These are phyloP conservation scores for Fusarium sarcochroum DNA, from an alignment of 2,329 filamentous ascomycete genomes.

Conservation along the genomic window DNA sequence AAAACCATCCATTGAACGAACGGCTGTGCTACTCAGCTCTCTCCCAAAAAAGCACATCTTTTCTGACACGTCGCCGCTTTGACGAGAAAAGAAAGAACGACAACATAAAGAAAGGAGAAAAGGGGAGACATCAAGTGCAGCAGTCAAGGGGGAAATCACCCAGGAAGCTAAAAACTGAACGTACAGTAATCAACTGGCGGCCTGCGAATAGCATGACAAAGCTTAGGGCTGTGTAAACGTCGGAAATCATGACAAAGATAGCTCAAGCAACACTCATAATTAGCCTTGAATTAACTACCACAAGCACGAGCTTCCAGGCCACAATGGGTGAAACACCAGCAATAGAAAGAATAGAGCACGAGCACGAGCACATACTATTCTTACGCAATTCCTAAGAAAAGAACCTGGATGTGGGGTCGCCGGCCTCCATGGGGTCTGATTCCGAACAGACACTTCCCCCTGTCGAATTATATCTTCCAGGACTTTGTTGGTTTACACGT, in stretches of 20 bases:
- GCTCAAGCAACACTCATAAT: slow-evolving; percentile 9
- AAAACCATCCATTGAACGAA: slow-evolving; percentile 18
- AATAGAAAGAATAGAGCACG: slow-evolving; percentile 14
- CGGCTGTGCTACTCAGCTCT: slow-evolving; percentile 21
- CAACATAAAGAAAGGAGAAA: slow-evolving; percentile 12
- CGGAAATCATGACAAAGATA: slow-evolving; percentile 1
- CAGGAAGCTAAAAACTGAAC: slow-evolving; percentile 14
- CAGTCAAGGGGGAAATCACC: slow-evolving; percentile 18
- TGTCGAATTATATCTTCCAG: slow-evolving; percentile 36
- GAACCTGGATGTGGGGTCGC: slow-evolving; percentile 27
- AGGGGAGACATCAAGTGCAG: slow-evolving; percentile 25
- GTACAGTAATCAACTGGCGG: slow-evolving; percentile 4
- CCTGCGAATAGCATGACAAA: slow-evolving; percentile 2
- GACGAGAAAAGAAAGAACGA: slow-evolving; percentile 13
- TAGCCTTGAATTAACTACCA: slow-evolving; percentile 13
- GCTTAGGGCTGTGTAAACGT: slow-evolving; percentile 3
- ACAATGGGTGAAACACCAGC: slow-evolving; percentile 1
- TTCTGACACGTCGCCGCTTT: slow-evolving; percentile 39
- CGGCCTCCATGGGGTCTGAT: slow-evolving; percentile 10
- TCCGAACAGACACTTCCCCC: slow-evolving; percentile 16
- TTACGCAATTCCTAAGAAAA: slow-evolving; percentile 21
- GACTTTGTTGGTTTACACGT: slow-evolving; percentile 19
- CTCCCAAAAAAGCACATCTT: slow-evolving; percentile 17
- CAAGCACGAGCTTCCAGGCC: slow-evolving; percentile 19
- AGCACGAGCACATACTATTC: slow-evolving; percentile 12